A percentile compares a stretch with the other conserved stretches of the same genome.
Evolutionary conservation across 306 rosid species (phyloP).

Genomic region (Castanospermum australe): DNA sequence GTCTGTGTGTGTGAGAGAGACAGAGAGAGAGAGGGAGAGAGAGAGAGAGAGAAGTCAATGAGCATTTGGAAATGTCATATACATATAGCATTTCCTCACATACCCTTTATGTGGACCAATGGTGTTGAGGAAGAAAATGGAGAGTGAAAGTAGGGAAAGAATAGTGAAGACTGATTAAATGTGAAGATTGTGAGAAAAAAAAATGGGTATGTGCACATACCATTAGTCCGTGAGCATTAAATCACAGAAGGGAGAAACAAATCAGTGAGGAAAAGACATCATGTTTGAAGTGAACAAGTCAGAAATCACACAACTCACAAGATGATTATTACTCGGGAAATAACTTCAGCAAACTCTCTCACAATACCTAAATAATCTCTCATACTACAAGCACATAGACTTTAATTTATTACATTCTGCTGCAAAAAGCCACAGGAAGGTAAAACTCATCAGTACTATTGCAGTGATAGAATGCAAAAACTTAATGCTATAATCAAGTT

Average conservation of each 20-base stretch:
- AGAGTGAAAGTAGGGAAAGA: too few relatives aligned
- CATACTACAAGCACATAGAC: slow-evolving; percentile 2
- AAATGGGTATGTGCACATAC: too few relatives aligned
- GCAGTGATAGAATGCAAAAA: background rate
- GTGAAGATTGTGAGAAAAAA: too few relatives aligned
- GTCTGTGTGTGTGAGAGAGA: background rate
- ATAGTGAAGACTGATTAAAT: too few relatives aligned
- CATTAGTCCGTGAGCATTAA: background rate
- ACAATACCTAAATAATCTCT: background rate
- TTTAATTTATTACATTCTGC: slow-evolving; percentile 17
- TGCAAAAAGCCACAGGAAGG: background rate
- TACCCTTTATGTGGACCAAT: too few relatives aligned
- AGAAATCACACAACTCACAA: background rate
- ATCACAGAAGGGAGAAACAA: background rate
- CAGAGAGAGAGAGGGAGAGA: background rate
- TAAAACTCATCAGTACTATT: slow-evolving; percentile 22
- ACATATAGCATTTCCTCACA: too few relatives aligned
- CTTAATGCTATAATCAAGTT: slow-evolving; percentile 12
- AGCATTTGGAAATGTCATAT: too few relatives aligned
- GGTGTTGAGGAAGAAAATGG: too few relatives aligned
- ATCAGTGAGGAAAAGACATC: background rate
- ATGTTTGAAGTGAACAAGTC: background rate
- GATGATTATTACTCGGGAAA: background rate
- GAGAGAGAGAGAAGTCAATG: background rate
- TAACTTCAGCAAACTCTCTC: background rate